A percentile compares a stretch with the other conserved stretches of the same genome.
phyloP scores from a whole-genome alignment of 148 eudicot species.

The Beta vulgaris region DNA sequence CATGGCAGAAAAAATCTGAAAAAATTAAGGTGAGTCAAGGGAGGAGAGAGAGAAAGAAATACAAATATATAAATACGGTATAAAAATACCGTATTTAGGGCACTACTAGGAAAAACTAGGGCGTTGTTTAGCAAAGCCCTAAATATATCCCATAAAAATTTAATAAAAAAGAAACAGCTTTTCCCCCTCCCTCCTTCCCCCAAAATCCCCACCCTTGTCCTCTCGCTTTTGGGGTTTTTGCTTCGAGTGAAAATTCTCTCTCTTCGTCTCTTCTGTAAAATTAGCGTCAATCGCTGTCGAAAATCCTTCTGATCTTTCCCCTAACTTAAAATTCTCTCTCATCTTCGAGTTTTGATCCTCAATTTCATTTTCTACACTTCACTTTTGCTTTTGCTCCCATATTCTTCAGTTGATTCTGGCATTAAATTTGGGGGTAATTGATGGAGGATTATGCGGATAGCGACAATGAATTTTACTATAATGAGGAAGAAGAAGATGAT shows the following conservation, averaged over 20 bases:
- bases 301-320: background rate
- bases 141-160: too few species aligned
- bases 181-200: background rate
- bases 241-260: conserved; percentile 11
- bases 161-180: background rate
- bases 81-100: too few species aligned
- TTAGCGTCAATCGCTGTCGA: background rate
- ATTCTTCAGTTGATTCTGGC: background rate
- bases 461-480: conserved; percentile 35
- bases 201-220: background rate
- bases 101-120: too few species aligned
- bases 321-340: background rate
- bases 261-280: background rate
- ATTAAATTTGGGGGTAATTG: background rate
- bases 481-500: conserved; percentile 11
- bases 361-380: background rate
- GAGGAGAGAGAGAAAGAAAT: too few species aligned
- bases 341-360: background rate
- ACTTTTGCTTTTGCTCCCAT: background rate
- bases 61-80: too few species aligned
- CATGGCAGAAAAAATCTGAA: too few species aligned
- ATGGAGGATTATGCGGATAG: conserved; percentile 41
- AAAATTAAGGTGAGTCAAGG: too few species aligned
- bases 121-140: too few species aligned
- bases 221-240: conserved; percentile 31